These are phyloP conservation scores for Aspergillus avenaceus DNA, from an alignment of 495 filamentous ascomycete species.

Conservation along the genomic window DNA sequence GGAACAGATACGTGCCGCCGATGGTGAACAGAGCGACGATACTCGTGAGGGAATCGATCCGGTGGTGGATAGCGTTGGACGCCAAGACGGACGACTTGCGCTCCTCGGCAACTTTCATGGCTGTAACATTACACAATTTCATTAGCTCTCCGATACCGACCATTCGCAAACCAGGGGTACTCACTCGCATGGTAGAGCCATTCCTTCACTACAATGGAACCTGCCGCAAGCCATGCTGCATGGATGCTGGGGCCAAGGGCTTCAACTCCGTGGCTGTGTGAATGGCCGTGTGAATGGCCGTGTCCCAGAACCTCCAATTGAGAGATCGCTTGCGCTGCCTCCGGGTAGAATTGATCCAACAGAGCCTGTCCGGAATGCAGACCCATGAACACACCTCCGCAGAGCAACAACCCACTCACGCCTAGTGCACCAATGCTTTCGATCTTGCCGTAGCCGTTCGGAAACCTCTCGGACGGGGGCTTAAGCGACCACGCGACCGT, in stretches of 20 bases:
- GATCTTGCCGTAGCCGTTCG: conserved; percentile 92
- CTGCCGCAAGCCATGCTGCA: conserved; percentile 92
- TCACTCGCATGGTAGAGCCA: conserved; percentile 95
- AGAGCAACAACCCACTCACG: conserved; percentile 82
- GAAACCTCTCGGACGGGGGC: conserved; percentile 76
- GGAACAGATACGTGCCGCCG: conserved; percentile 79
- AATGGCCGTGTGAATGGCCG: conserved; percentile 50
- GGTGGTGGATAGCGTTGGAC: conserved; percentile 93
- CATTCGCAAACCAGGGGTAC: conserved; percentile 22
- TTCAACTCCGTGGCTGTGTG: conserved; percentile 55
- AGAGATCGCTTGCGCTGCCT: conserved; percentile 58
- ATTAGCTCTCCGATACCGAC: neutral
- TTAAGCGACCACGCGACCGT: conserved; percentile 90
- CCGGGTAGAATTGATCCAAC: conserved; percentile 75
- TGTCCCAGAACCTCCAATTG: conserved; percentile 49
- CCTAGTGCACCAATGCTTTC: conserved; percentile 91
- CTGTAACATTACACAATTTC: conserved; percentile 40
- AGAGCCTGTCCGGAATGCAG: conserved; percentile 70
- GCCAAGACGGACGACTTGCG: conserved; percentile 95
- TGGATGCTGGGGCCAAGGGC: conserved; percentile 75
- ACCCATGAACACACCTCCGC: conserved; percentile 88
- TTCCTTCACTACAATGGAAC: conserved; percentile 88
- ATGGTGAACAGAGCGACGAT: conserved; percentile 88
- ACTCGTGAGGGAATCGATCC: conserved; percentile 89
- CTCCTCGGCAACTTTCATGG: conserved; percentile 93